Conservation (phyloP, 441 rosid species). For the Populus hybrid region DNA sequence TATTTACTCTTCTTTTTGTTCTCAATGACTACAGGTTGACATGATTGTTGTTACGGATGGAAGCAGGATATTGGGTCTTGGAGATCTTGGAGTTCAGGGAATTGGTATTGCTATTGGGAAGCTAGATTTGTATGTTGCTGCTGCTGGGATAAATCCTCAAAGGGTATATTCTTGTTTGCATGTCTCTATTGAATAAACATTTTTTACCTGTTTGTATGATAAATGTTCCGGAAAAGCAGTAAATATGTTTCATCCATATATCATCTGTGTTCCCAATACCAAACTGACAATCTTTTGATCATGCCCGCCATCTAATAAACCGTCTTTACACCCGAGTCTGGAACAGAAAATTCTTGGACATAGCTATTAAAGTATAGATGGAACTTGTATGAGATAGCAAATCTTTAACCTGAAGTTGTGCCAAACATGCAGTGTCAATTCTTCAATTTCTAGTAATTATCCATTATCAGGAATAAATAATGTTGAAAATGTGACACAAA, state of each 20-base stretch:
- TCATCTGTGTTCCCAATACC: not conserved
- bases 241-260: not conserved
- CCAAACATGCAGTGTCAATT: not conserved
- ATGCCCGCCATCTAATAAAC: not conserved
- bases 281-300: not conserved
- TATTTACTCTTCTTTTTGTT: slow-evolving; percentile 4
- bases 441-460: not conserved
- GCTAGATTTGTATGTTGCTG: slow-evolving; percentile 97
- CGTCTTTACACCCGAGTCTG: not conserved
- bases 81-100: slow-evolving; percentile 98
- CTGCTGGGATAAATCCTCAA: slow-evolving; percentile 99
- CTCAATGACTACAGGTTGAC: slow-evolving; percentile 66
- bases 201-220: not conserved
- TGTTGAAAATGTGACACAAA: not conserved
- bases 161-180: slow-evolving; percentile 52
- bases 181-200: not conserved
- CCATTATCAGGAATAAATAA: not conserved
- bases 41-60: slow-evolving; percentile 99
- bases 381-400: not conserved
- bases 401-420: not conserved
- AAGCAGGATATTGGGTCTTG: slow-evolving; percentile 98
- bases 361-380: not conserved
- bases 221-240: not conserved
- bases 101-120: slow-evolving; percentile 97
- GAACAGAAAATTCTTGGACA: not conserved